Percentiles rank a stretch among this genome's conserved stretches.
Conservation (phyloP, 257 asterid species). For the Ballota nigra region DNA sequence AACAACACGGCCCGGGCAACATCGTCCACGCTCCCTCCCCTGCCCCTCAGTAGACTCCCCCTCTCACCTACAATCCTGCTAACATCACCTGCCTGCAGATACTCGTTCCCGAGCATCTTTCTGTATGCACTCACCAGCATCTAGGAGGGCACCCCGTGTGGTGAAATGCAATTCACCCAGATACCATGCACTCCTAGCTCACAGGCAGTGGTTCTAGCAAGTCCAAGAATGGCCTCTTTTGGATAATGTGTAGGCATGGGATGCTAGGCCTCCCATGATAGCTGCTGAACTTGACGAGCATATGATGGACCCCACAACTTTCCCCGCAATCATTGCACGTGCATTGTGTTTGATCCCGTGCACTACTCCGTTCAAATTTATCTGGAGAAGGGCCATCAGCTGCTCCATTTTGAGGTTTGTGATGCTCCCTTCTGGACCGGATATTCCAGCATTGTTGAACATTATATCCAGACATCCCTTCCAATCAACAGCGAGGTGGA, state of each 20-base stretch:
- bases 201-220: conserved; percentile 70
- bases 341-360: conserved; percentile 86
- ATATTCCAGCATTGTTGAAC: conserved; percentile 82
- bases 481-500: conserved; percentile 50
- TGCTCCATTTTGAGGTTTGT: conserved; percentile 51
- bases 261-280: conserved; percentile 70
- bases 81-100: conserved; percentile 53
- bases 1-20: conserved; percentile 65
- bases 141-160: conserved; percentile 85
- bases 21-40: conserved; percentile 64
- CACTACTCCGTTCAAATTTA: conserved; percentile 67
- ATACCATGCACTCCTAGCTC: conserved; percentile 75
- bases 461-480: conserved; percentile 70
- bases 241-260: conserved; percentile 71
- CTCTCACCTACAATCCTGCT: conserved; percentile 56
- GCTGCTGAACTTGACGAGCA: conserved; percentile 91
- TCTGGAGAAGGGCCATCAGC: conserved; percentile 33
- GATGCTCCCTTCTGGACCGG: conserved; percentile 79
- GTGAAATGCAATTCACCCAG: conserved; percentile 70
- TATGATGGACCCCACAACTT: conserved; percentile 49
- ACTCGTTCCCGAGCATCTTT: conserved; percentile 40
- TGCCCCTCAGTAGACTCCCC: conserved; percentile 68
- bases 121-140: conserved; percentile 58
- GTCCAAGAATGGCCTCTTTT: conserved; percentile 71
- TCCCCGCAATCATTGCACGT: conserved; percentile 54